phyloP scores from a whole-genome alignment of 75 land plant genomes.

The Pinus albicaulis region DNA sequence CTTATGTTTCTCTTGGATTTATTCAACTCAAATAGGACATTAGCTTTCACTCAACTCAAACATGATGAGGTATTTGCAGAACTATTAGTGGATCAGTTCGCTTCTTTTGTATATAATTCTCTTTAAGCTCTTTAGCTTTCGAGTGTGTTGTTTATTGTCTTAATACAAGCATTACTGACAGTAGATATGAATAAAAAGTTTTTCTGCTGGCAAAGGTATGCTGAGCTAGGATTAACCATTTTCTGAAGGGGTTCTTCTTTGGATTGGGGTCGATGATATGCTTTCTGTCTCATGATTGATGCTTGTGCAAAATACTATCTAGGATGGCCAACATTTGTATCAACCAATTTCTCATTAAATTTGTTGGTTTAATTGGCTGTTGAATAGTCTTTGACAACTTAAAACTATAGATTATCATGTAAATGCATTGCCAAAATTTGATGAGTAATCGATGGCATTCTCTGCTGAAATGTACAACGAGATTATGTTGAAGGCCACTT shows the following conservation, averaged over 20 bases:
- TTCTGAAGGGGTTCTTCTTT: neutral
- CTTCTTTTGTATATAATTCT: neutral
- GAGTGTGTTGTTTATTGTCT: neutral
- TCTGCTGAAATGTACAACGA: neutral
- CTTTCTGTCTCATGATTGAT: neutral
- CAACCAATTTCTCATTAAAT: neutral
- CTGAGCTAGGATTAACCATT: neutral
- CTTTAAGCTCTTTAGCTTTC: neutral
- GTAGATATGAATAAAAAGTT: too few relatives aligned
- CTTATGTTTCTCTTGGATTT: neutral
- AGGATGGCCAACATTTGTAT: neutral
- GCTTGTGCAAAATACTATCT: too few relatives aligned
- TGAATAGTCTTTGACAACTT: neutral
- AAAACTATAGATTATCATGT: neutral
- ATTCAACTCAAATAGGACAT: neutral
- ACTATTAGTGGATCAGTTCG: neutral
- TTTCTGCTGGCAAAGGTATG: too few relatives aligned
- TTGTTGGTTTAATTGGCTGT: neutral
- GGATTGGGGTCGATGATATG: neutral
- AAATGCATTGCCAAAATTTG: neutral
- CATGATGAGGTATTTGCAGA: neutral
- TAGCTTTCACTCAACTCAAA: neutral
- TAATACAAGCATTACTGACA: too few relatives aligned
- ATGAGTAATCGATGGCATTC: neutral
- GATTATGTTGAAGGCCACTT: neutral